These are phyloP conservation scores for Dactylellina parvicollis DNA, from an alignment of 2,329 filamentous ascomycete species.

Conservation along the genomic window DNA sequence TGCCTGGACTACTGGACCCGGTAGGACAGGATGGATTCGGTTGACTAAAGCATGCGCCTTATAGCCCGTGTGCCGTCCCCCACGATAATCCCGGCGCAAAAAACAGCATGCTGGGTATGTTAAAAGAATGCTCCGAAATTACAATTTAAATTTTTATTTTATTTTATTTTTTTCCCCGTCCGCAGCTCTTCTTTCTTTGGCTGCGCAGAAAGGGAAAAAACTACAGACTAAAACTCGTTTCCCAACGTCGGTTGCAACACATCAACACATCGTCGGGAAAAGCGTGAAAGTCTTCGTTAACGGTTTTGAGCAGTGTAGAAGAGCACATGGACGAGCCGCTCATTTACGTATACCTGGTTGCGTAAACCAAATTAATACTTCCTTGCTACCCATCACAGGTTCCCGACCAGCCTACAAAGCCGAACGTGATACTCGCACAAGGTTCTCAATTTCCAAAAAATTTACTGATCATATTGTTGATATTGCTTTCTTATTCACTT, in stretches of 20 bases:
- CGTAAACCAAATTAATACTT: no score
- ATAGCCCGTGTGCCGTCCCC: no score
- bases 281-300: neutral
- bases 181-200: neutral
- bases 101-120: no score
- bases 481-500: neutral
- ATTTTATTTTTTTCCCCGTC: neutral
- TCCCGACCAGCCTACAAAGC: no score
- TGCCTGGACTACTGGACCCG: no score
- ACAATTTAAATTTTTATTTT: neutral
- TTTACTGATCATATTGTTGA: no score
- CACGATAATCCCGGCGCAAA: neutral
- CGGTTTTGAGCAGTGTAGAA: neutral
- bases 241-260: conserved; percentile 13
- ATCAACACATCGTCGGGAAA: conserved; percentile 2
- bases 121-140: neutral
- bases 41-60: no score
- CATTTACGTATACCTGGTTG: no score
- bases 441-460: no score
- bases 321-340: no score
- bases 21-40: no score
- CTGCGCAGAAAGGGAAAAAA: neutral
- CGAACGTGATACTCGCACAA: neutral
- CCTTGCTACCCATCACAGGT: no score
- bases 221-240: neutral